Conservation (phyloP, 139 green algal genomes). For the Coelastrella sp. region DNA sequence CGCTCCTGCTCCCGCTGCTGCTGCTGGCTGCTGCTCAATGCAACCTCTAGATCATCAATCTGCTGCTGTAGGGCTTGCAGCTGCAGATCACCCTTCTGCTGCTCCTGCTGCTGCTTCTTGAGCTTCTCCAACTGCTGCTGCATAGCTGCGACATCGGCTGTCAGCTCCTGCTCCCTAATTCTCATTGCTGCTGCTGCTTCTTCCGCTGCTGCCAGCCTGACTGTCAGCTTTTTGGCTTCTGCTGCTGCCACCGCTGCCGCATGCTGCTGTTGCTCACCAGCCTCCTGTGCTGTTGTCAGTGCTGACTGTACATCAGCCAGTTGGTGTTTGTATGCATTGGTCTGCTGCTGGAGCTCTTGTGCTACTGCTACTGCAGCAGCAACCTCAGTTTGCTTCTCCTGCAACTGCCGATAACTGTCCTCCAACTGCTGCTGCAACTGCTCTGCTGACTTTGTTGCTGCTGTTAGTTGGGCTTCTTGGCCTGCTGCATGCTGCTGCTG, state of each 20-base stretch:
- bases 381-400: not conserved
- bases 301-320: not conserved
- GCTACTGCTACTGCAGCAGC: not conserved
- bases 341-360: not conserved
- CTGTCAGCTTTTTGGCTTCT: not conserved
- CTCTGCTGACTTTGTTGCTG: not conserved
- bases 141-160: not conserved
- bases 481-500: slow-evolving; percentile 9
- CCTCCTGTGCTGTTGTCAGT: not conserved
- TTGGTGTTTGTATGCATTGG: not conserved
- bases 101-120: slow-evolving; percentile 30
- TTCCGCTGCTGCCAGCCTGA: slow-evolving; percentile 14
- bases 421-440: slow-evolving; percentile 3
- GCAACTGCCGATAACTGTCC: not conserved
- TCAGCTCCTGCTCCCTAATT: not conserved
- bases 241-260: not conserved
- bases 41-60: not conserved
- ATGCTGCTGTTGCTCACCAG: not conserved
- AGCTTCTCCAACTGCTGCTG: slow-evolving; percentile 37
- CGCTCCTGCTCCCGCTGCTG: slow-evolving; percentile 3
- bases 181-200: slow-evolving; percentile 31
- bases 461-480: not conserved
- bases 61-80: slow-evolving; percentile 30
- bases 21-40: not conserved
- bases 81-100: slow-evolving; percentile 36